Evolutionary conservation across 768 basidiomycete species (phyloP).

Genomic region (Dentipellis fragilis): DNA sequence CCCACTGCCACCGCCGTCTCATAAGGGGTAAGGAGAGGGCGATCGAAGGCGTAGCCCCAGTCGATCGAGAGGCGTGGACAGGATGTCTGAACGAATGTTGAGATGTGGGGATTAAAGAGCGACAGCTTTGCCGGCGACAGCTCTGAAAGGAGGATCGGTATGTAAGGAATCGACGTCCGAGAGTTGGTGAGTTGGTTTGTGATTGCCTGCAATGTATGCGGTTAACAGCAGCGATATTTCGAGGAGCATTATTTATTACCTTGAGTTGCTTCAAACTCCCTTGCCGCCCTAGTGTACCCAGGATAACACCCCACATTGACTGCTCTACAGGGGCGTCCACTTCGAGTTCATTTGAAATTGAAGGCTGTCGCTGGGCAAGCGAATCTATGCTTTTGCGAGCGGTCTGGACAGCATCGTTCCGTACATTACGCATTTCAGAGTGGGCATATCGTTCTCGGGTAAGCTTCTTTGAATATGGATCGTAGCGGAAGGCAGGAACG

Average conservation of each 20-base stretch:
- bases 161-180: conserved; percentile 51
- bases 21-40: conserved; percentile 86
- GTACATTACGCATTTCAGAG: conserved; percentile 67
- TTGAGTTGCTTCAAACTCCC: conserved; percentile 86
- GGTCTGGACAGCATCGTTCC: conserved; percentile 64
- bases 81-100: conserved; percentile 91
- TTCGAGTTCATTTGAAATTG: neutral
- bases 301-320: conserved; percentile 77
- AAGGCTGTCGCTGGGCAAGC: conserved; percentile 2
- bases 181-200: conserved; percentile 55
- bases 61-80: conserved; percentile 96
- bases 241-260: conserved; percentile 20
- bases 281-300: conserved; percentile 92
- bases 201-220: conserved; percentile 44
- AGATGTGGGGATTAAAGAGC: conserved; percentile 71
- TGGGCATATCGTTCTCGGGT: conserved; percentile 91
- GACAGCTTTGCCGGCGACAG: conserved; percentile 91
- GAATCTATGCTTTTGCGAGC: conserved; percentile 57
- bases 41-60: conserved; percentile 95
- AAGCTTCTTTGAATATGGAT: conserved; percentile 96
- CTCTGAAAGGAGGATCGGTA: conserved; percentile 91
- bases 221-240: neutral
- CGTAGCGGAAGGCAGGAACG: conserved; percentile 94
- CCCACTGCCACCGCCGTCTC: conserved; percentile 85
- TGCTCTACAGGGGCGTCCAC: conserved; percentile 14